Base-by-base conservation (phyloP, 441 rosid genomes). In the Erysimum cheiri region DNA sequence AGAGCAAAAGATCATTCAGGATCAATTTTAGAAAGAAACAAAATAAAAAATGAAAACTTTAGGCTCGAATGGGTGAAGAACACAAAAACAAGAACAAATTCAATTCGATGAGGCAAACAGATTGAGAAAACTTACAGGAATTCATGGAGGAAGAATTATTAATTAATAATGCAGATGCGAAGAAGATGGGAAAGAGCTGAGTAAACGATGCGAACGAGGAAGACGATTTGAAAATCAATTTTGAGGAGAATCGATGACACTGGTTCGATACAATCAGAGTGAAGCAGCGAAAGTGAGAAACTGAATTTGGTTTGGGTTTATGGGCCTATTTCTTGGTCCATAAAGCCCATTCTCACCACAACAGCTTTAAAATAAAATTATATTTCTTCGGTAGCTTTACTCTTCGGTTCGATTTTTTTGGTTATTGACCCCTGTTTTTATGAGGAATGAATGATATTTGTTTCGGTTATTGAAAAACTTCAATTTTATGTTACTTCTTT, bases 231-330 rank as follows among this genome's bases (percentile, higher is more conserved):
- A 49, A 19, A 47, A 69, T 69, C 57, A 68, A 67, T 57, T 46
- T 22, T 41, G 46, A 64, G 44, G 4, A 31, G 40, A 28, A 22
- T 22, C 24, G 24, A 22, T 22, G 59, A 14, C 15, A 26, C 43
- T 50, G 68, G 44, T 50, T 70, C 74, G 74, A 70, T 70, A 70
- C 67, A 50, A 70, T 29, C 74, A 60, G 74, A 70, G 73, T 60
- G 14, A 29, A 53, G 60, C 19, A 7, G 15, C 5, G 17, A 28
- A 52, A 1, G 12, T 6, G 4, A 0, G 2, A 19, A 69, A 36
- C 13, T 59, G 15, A 33, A 28, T 69, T 17, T 49, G 48, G 22
- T 48, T 69, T 49, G 14, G 52, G 31, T 9, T 39, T 36, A 0
- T 39, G 1, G 60, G 67, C 67, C 60, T 15, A 28, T 9, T 13